Percentiles rank a stretch among this genome's conserved stretches.
phyloP scores from a whole-genome alignment of 2,329 filamentous ascomycete species.

The Aspergillus pseudonomiae region DNA sequence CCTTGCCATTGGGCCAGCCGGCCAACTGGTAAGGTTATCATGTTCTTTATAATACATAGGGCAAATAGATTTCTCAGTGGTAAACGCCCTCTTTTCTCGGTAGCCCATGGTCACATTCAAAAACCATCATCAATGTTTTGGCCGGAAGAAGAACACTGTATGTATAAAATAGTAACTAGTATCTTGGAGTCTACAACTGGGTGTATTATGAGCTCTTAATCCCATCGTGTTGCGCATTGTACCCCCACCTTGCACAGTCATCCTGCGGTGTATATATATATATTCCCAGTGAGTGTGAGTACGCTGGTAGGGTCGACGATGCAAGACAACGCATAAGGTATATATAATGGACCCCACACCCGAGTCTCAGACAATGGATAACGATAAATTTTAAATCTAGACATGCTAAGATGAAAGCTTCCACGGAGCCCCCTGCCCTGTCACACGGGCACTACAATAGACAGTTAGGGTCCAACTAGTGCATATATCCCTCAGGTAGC shows the following conservation, averaged over 20 bases:
- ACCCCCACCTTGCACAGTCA: no score
- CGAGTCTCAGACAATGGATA: background rate
- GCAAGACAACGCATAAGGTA: background rate
- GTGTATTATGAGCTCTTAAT: no score
- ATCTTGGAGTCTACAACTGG: no score
- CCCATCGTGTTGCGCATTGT: no score
- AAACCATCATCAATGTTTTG: background rate
- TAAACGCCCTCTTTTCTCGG: no score
- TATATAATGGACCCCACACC: background rate
- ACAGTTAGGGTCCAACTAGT: background rate
- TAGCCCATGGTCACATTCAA: no score
- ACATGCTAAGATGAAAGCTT: no score
- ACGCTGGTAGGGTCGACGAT: no score
- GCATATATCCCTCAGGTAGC: background rate
- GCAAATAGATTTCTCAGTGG: no score
- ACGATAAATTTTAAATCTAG: background rate
- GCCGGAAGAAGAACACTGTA: background rate
- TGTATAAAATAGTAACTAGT: background rate
- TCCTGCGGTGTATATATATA: background rate
- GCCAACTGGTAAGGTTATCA: background rate
- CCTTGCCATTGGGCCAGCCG: conserved; percentile 43
- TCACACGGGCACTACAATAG: background rate
- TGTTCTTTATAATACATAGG: background rate
- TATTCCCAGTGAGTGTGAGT: background rate
- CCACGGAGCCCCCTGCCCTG: no score